These are phyloP conservation scores for Arthrobotrys sinensis DNA, from an alignment of 2,329 filamentous ascomycete species.

Conservation along the genomic window DNA sequence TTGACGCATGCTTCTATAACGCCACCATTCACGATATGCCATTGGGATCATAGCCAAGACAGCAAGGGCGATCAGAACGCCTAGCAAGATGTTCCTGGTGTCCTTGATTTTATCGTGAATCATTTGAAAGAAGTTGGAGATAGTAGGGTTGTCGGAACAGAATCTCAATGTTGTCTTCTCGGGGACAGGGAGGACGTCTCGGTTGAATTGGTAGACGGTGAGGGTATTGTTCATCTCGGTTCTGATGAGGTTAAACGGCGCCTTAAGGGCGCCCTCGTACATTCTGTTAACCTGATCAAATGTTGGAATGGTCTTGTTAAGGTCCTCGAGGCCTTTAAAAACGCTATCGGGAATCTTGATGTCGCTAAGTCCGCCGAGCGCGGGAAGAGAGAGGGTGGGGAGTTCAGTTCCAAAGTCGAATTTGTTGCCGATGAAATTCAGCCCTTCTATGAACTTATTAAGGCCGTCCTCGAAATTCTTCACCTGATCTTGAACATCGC, in stretches of 20 bases:
- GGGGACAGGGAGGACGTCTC: slow-evolving; percentile 83
- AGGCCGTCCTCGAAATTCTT: slow-evolving; percentile 68
- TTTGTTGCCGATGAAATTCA: slow-evolving; percentile 74
- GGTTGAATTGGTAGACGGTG: slow-evolving; percentile 82
- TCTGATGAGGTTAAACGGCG: slow-evolving; percentile 83
- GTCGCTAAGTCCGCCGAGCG: slow-evolving; percentile 77
- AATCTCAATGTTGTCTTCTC: slow-evolving; percentile 86
- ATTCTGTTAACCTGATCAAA: slow-evolving; percentile 89
- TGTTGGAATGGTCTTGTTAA: slow-evolving; percentile 84
- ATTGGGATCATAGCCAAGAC: slow-evolving; percentile 82
- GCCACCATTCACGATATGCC: slow-evolving; percentile 83
- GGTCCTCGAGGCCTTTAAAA: slow-evolving; percentile 74
- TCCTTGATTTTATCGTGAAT: slow-evolving; percentile 78
- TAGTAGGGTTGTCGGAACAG: slow-evolving; percentile 86
- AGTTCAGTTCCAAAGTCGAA: slow-evolving; percentile 68
- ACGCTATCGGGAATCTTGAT: slow-evolving; percentile 77
- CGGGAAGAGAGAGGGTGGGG: slow-evolving; percentile 77
- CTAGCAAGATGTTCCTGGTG: slow-evolving; percentile 82
- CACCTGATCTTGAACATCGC: slow-evolving; percentile 71
- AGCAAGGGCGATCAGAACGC: slow-evolving; percentile 80
- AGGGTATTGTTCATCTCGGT: slow-evolving; percentile 79
- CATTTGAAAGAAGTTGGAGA: slow-evolving; percentile 85
- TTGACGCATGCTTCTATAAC: slow-evolving; percentile 81
- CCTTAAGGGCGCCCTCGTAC: slow-evolving; percentile 76
- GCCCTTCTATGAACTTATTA: slow-evolving; percentile 71